Base-by-base conservation (phyloP, 73 alveolate species). In the Durusdinium trenchii region DNA sequence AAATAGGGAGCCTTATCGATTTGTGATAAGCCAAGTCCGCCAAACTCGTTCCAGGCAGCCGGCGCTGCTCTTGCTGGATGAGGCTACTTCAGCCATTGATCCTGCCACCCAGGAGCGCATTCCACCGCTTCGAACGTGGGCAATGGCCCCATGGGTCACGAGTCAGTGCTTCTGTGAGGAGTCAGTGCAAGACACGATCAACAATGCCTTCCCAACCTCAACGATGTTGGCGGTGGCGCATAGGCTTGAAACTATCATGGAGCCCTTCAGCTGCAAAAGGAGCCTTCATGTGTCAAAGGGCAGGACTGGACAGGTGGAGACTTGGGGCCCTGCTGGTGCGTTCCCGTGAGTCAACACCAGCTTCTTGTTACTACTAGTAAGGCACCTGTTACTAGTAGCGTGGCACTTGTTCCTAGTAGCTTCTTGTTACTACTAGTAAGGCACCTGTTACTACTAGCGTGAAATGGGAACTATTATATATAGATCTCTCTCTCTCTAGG, bases 151-250 rank as follows among this genome's bases (percentile, higher is more conserved):
- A 6, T 40, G 50, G 57, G 51, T 23, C 85, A 73, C 52, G 57
- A 42, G 54, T 67, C 42, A 26, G 1, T 67, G 81, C 43, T 26
- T 26, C 46, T 43, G 50, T 35, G 75, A 90, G 96, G 96, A 90
- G 96, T 90, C 86, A 35, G 96, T 90, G 50, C 96, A 90, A 75
- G 96, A 90, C 54, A 90, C 96, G 75, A 90, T 90, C 96, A 67
- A 90, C 86, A 67, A 90, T 35, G 96, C 86, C 69, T 90, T 90
- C 96, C 96, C 96, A 48, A 38, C 86, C 96, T 90, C 96, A 28
- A 90, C 96, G 26, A 90, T 90, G 96, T 75, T 90, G 86, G 96
- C 96, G 23, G 96, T 90, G 86, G 96, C 96, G 43, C 96, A 90
- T 52, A 86, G 96, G 28, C 73, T 90, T 36, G 96, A 90, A 73